Percentiles rank a stretch among this genome's conserved stretches.
phyloP scores from a whole-genome alignment of 108 stramenopile species.

The Nitzschia sp. region DNA sequence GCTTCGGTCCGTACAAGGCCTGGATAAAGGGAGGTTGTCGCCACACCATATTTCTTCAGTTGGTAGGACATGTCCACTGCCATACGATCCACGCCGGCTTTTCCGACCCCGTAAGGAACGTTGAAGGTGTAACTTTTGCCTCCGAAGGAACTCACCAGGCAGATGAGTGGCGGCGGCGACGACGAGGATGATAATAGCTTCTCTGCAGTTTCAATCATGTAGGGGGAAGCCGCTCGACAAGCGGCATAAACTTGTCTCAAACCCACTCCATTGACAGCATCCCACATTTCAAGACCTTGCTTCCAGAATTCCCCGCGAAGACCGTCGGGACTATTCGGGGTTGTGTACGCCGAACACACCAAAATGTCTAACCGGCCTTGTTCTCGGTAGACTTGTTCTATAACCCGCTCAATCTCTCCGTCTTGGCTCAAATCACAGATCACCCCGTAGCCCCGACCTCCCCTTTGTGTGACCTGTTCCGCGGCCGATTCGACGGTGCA shows the following conservation, averaged over 20 bases:
- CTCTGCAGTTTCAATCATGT: conserved; percentile 64
- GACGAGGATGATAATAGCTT: conserved; percentile 1
- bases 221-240: conserved; percentile 54
- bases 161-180: conserved; percentile 55
- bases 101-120: conserved; percentile 91
- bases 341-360: conserved; percentile 62
- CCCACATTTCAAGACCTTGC: conserved; percentile 73
- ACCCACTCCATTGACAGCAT: conserved; percentile 70
- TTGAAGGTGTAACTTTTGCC: conserved; percentile 86
- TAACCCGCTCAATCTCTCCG: conserved; percentile 39
- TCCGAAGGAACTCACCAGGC: conserved; percentile 70
- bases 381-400: conserved; percentile 36
- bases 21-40: conserved; percentile 77
- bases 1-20: conserved; percentile 87
- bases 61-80: conserved; percentile 79
- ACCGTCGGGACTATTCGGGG: conserved; percentile 38
- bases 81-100: conserved; percentile 85
- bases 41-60: conserved; percentile 60
- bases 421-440: conserved; percentile 53
- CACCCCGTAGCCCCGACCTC: conserved; percentile 58
- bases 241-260: conserved; percentile 64
- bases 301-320: conserved; percentile 78
- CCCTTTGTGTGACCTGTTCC: conserved; percentile 38
- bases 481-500: conserved; percentile 63
- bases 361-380: conserved; percentile 72